Conservation (phyloP, 1,284 basidiomycete genomes). For the Afroboletus lepidellus region DNA sequence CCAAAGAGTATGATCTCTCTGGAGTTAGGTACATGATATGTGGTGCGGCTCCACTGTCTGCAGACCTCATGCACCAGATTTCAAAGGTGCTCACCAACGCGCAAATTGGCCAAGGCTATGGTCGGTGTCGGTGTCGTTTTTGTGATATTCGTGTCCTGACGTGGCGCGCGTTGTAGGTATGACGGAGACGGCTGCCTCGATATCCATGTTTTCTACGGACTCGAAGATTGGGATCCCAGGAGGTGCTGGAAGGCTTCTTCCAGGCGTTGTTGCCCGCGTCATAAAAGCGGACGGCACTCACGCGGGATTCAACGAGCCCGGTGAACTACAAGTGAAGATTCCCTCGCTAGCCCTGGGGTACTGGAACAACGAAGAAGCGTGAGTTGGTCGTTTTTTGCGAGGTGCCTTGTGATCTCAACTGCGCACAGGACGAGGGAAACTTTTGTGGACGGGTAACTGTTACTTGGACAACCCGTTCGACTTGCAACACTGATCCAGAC, state of each 20-base stretch:
- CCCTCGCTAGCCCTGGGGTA: constrained; percentile 62
- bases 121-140: constrained; percentile 29
- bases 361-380: constrained; percentile 62
- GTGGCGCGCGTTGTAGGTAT: constrained; percentile 31
- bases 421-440: constrained; percentile 49
- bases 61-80: constrained; percentile 59
- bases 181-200: constrained; percentile 57
- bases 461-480: constrained; percentile 3
- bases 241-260: constrained; percentile 54
- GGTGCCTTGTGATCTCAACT: neutral
- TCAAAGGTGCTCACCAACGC: constrained; percentile 55
- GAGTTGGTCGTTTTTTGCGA: constrained; percentile 28
- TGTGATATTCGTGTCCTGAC: neutral
- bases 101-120: constrained; percentile 67
- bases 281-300: constrained; percentile 59
- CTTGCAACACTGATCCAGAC: constrained; percentile 23
- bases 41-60: constrained; percentile 74
- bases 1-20: constrained; percentile 65
- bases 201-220: constrained; percentile 47
- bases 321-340: constrained; percentile 58
- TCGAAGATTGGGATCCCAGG: constrained; percentile 53
- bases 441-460: constrained; percentile 47
- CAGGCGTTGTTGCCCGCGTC: constrained; percentile 51
- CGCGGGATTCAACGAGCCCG: constrained; percentile 56
- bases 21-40: constrained; percentile 62